Evolutionary conservation across 2,329 filamentous ascomycete species (phyloP).

Genomic region (Sporothrix variecibatus): DNA sequence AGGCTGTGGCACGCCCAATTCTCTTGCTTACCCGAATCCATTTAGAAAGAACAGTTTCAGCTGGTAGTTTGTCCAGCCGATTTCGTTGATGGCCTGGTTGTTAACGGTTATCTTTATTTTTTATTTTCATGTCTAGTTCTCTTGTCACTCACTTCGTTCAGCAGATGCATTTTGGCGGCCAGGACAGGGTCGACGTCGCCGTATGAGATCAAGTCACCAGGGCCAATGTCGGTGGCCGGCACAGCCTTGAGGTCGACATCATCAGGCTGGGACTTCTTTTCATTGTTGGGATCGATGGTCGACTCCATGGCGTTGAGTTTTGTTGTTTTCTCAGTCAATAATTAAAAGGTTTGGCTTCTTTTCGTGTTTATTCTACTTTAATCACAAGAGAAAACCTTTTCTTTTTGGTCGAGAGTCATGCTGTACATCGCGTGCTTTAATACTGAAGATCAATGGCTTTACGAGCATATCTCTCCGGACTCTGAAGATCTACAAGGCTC

Average conservation of each 20-base stretch:
- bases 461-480: neutral
- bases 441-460: neutral
- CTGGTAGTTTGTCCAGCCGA: slow-evolving; percentile 17
- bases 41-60: slow-evolving; percentile 11
- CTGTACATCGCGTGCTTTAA: neutral
- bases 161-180: slow-evolving; percentile 18
- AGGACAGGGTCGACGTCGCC: slow-evolving; percentile 16
- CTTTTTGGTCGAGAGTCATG: neutral
- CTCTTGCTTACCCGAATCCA: slow-evolving; percentile 5
- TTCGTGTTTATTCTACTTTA: slow-evolving; percentile 3
- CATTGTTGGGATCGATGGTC: slow-evolving; percentile 3
- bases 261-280: neutral
- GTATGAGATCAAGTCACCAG: slow-evolving; percentile 11
- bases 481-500: too few relatives aligned
- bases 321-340: neutral
- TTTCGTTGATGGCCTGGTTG: slow-evolving; percentile 17
- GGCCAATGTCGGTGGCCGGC: neutral
- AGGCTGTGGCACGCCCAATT: too few relatives aligned
- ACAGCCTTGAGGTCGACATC: slow-evolving; percentile 14
- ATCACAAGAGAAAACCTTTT: neutral
- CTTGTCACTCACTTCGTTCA: slow-evolving; percentile 9
- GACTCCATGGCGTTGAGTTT: neutral
- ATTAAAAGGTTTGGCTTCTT: too few relatives aligned
- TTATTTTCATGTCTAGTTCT: neutral
- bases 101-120: neutral